Conservation (phyloP, 148 eudicot species). For the Chenopodium album region DNA sequence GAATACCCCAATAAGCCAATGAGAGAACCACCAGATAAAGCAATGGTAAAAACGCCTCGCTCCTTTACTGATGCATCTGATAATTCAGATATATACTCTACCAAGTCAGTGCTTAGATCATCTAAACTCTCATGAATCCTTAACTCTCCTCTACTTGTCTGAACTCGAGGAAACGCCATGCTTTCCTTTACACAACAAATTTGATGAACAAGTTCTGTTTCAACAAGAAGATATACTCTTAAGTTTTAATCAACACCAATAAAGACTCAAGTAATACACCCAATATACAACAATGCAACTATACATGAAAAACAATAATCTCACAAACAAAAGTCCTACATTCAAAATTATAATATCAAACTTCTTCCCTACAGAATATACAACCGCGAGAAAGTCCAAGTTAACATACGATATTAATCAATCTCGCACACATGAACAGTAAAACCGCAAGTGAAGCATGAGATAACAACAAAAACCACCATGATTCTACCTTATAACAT, state of each 20-base stretch:
- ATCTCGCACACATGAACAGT: neutral
- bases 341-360: neutral
- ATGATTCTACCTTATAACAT: neutral
- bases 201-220: slow-evolving; percentile 17
- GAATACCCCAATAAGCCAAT: slow-evolving; percentile 68
- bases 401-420: neutral
- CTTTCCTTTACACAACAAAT: slow-evolving; percentile 27
- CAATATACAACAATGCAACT: neutral
- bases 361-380: neutral
- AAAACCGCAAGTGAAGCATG: neutral
- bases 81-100: slow-evolving; percentile 75
- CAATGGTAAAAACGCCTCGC: slow-evolving; percentile 76
- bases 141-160: slow-evolving; percentile 66
- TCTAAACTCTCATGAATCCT: slow-evolving; percentile 71
- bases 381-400: neutral
- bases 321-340: neutral
- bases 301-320: neutral
- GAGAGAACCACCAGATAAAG: slow-evolving; percentile 90
- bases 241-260: neutral
- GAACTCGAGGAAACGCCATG: slow-evolving; percentile 62
- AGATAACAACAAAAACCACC: neutral
- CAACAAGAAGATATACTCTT: neutral
- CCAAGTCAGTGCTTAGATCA: slow-evolving; percentile 80
- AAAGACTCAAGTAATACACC: neutral
- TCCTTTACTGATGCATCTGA: slow-evolving; percentile 82